Percentiles rank a stretch among this genome's conserved stretches.
Evolutionary conservation across 1,139 yeast species (phyloP).

Genomic region (Candida dubliniensis): DNA sequence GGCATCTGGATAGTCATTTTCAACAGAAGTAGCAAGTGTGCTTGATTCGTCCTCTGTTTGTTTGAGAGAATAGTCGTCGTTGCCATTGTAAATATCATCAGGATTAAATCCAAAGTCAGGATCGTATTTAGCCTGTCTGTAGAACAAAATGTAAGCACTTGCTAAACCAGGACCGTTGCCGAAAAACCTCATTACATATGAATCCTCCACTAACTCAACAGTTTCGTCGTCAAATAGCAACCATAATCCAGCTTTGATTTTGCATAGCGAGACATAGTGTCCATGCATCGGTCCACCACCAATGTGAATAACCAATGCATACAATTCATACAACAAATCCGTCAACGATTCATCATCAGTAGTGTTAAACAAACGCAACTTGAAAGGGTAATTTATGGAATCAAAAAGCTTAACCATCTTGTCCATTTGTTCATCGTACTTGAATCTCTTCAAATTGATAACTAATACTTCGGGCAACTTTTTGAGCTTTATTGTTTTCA

Average conservation of each 20-base stretch:
- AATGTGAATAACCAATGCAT: constrained; percentile 86
- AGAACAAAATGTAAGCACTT: constrained; percentile 87
- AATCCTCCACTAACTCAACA: constrained; percentile 84
- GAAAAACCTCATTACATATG: constrained; percentile 79
- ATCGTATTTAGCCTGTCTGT: constrained; percentile 27
- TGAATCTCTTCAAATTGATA: constrained; percentile 85
- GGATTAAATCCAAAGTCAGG: constrained; percentile 34
- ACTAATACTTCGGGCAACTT: constrained; percentile 77
- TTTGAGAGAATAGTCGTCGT: constrained; percentile 21
- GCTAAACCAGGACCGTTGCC: constrained; percentile 91
- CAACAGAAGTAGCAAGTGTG: constrained; percentile 14
- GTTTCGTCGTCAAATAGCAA: constrained; percentile 91
- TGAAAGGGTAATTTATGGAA: constrained; percentile 77
- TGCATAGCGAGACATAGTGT: constrained; percentile 86
- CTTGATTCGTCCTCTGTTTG: constrained; percentile 12
- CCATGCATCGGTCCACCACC: constrained; percentile 99
- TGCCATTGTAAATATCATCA: constrained; percentile 35
- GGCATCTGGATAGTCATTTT: constrained; percentile 8
- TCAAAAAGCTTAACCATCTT: constrained; percentile 85
- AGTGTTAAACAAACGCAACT: constrained; percentile 72
- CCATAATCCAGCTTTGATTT: constrained; percentile 83
- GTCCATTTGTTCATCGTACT: constrained; percentile 81
- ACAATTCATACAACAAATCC: constrained; percentile 66
- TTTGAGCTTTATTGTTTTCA: constrained; percentile 82
- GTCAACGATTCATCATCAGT: constrained; percentile 47